Evolutionary conservation across 108 stramenopile genomes (phyloP).

Genomic region (Fistulifera pelliculosa): DNA sequence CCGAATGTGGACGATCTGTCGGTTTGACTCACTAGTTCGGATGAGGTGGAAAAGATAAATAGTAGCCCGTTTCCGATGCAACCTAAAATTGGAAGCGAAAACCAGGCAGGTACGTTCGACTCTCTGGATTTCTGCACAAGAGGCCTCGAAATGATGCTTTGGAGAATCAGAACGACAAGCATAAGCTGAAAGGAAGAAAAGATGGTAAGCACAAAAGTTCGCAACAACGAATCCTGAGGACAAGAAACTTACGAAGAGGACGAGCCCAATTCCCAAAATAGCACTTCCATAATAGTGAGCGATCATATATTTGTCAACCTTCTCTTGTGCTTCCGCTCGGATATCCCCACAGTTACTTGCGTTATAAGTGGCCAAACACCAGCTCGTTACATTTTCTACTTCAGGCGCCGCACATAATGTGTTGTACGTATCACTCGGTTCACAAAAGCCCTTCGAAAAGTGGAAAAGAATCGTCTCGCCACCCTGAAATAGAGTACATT

Average conservation of each 20-base stretch:
- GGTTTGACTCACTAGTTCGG: conserved; percentile 21
- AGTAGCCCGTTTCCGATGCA: conserved; percentile 41
- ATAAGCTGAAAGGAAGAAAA: conserved; percentile 18
- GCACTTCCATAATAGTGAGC: conserved; percentile 19
- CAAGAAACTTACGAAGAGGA: conserved; percentile 22
- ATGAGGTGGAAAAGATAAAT: conserved; percentile 37
- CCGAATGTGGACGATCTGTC: conserved; percentile 23
- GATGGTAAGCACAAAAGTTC: not conserved
- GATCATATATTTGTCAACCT: conserved; percentile 19
- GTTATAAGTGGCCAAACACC: conserved; percentile 49
- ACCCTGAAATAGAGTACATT: conserved; percentile 3
- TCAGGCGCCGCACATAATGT: conserved; percentile 42
- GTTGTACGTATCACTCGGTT: conserved; percentile 4
- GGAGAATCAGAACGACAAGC: conserved; percentile 48
- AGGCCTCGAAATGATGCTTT: conserved; percentile 66
- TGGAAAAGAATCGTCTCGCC: conserved; percentile 14
- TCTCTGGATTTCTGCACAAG: conserved; percentile 79
- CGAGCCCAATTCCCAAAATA: conserved; percentile 19
- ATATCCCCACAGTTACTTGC: conserved; percentile 43
- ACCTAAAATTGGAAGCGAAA: conserved; percentile 54
- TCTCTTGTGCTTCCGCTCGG: conserved; percentile 43
- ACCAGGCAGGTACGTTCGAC: conserved; percentile 73
- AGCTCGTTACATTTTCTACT: conserved; percentile 29
- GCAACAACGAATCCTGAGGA: not conserved
- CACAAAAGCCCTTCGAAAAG: conserved; percentile 48